phyloP scores from a whole-genome alignment of 352 stramenopile genomes.

The Phytophthora fragariae region DNA sequence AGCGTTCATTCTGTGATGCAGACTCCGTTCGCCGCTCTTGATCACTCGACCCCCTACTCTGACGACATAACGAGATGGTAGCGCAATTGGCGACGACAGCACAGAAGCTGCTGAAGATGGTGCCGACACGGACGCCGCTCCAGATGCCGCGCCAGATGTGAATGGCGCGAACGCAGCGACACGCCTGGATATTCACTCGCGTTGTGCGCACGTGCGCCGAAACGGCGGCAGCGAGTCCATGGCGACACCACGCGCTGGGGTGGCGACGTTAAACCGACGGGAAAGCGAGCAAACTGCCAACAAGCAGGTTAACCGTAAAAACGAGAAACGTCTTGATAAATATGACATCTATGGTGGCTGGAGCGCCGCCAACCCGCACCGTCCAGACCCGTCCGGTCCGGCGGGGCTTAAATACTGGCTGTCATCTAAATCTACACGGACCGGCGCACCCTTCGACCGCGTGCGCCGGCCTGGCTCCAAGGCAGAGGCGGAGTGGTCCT shows the following conservation, averaged over 20 bases:
- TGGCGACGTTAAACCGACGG: neutral
- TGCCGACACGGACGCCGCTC: conserved; percentile 14
- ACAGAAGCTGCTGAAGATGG: conserved; percentile 12
- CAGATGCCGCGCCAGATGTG: conserved; percentile 36
- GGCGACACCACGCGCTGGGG: conserved; percentile 6
- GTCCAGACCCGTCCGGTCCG: conserved; percentile 21
- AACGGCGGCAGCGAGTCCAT: conserved; percentile 3
- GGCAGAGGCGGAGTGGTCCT: conserved; percentile 5
- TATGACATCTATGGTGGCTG: conserved; percentile 39
- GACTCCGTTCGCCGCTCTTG: neutral
- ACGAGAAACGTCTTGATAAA: conserved; percentile 45
- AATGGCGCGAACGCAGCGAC: conserved; percentile 1
- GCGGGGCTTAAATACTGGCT: conserved; percentile 44
- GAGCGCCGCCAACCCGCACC: conserved; percentile 16
- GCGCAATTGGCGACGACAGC: conserved; percentile 33
- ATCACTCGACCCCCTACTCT: conserved; percentile 25
- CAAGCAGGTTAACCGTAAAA: conserved; percentile 5
- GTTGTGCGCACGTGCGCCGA: conserved; percentile 13
- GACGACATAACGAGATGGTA: conserved; percentile 37
- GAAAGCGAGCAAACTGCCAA: conserved; percentile 5
- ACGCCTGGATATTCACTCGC: conserved; percentile 20
- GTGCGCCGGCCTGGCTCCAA: conserved; percentile 12
- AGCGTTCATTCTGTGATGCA: neutral
- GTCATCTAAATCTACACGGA: conserved; percentile 39
- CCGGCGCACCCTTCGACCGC: conserved; percentile 37